These are phyloP conservation scores for Cutaneotrichosporon dermatis DNA, from an alignment of 1,284 basidiomycete genomes.

Conservation along the genomic window DNA sequence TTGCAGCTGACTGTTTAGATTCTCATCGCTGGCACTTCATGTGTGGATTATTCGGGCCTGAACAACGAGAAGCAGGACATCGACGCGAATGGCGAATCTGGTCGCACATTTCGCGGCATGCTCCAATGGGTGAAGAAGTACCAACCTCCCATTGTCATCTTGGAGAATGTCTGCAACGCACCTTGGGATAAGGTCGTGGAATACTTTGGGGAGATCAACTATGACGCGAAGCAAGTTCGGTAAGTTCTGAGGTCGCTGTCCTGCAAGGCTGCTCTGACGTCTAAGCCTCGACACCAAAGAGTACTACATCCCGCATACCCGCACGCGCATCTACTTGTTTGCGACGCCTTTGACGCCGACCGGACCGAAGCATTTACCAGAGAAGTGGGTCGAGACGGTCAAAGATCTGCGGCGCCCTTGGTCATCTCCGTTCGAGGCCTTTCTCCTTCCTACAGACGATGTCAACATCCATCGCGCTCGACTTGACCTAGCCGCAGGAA, in stretches of 20 bases:
- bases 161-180: constrained; percentile 90
- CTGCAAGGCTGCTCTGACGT: too few relatives aligned
- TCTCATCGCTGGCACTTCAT: constrained; percentile 87
- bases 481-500: constrained; percentile 65
- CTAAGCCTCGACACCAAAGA: constrained; percentile 77
- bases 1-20: constrained; percentile 43
- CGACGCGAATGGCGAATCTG: constrained; percentile 80
- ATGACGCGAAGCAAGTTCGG: constrained; percentile 67
- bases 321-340: constrained; percentile 80
- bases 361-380: constrained; percentile 52
- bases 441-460: constrained; percentile 84
- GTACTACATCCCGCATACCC: constrained; percentile 91
- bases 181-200: constrained; percentile 76
- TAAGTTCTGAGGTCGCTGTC: constrained; percentile 15
- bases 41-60: constrained; percentile 91
- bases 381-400: constrained; percentile 67
- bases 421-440: constrained; percentile 83
- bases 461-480: constrained; percentile 83
- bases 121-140: constrained; percentile 85
- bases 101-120: constrained; percentile 87
- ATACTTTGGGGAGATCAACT: constrained; percentile 71
- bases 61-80: constrained; percentile 91
- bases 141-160: constrained; percentile 79
- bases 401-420: constrained; percentile 72
- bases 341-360: constrained; percentile 49